phyloP scores from a whole-genome alignment of 2,329 filamentous ascomycete species.

The Neoascochyta sp. region DNA sequence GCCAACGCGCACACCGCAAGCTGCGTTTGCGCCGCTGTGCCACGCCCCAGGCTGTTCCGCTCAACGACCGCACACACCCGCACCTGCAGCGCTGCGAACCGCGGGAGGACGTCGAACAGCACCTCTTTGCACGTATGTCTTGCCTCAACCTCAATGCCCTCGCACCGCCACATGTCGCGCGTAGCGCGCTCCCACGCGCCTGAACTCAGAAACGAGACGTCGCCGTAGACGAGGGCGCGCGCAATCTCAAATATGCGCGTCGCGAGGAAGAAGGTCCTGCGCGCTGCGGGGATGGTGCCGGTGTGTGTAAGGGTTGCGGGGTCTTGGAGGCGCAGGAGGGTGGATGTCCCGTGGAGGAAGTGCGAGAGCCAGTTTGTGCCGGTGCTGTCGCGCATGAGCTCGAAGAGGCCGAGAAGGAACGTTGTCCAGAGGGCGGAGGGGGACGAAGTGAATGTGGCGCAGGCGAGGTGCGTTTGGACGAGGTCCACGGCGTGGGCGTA shows the following conservation, averaged over 20 bases:
- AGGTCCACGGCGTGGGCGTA: slow-evolving; percentile 16
- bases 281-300: slow-evolving; percentile 4
- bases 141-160: no score
- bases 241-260: slow-evolving; percentile 28
- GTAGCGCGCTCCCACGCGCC: slow-evolving; percentile 15
- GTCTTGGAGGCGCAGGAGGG: slow-evolving; percentile 20
- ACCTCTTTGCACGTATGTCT: no score
- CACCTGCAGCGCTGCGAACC: slow-evolving; percentile 18
- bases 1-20: slow-evolving; percentile 10
- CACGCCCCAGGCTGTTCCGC: no score
- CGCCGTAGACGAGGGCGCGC: slow-evolving; percentile 23
- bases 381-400: slow-evolving; percentile 27
- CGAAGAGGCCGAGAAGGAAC: slow-evolving; percentile 24
- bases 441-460: slow-evolving; percentile 9
- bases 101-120: slow-evolving; percentile 24
- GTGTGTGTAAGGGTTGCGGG: slow-evolving; percentile 8
- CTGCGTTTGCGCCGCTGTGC: slow-evolving; percentile 1
- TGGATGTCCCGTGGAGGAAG: slow-evolving; percentile 26
- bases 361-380: slow-evolving; percentile 27
- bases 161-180: slow-evolving; percentile 3
- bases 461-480: slow-evolving; percentile 12
- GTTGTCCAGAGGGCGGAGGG: slow-evolving; percentile 24
- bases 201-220: slow-evolving; percentile 19
- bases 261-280: slow-evolving; percentile 22
- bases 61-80: slow-evolving; percentile 9